A percentile compares a stretch with the other conserved stretches of the same genome.
Conservation (phyloP, 371 early-diverging fungal genomes). For the Mucor plumbeus region DNA sequence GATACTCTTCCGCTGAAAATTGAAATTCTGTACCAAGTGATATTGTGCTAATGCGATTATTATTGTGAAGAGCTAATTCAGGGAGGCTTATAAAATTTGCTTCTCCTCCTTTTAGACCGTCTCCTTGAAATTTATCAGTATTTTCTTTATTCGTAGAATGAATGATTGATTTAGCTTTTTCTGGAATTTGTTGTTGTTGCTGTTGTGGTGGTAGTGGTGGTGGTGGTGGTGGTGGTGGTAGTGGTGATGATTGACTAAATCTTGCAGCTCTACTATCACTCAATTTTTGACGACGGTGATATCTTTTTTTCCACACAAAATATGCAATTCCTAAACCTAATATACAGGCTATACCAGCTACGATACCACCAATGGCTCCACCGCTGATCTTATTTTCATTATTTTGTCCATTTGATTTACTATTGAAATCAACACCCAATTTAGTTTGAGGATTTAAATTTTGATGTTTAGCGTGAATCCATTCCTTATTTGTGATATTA, state of each 20-base stretch:
- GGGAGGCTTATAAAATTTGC: conserved; percentile 10
- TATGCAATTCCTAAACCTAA: conserved; percentile 33
- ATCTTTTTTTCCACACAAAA: conserved; percentile 27
- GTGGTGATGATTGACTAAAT: conserved; percentile 36
- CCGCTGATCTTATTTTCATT: conserved; percentile 23
- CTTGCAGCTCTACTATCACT: conserved; percentile 26
- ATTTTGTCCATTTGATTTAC: background rate
- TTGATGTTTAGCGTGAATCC: conserved; percentile 11
- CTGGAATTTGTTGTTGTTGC: background rate
- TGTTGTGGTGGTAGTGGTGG: too few species aligned
- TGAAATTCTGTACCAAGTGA: conserved; percentile 36
- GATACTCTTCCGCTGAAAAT: conserved; percentile 12
- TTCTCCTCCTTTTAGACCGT: background rate
- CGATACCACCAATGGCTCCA: conserved; percentile 47
- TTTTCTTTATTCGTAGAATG: background rate
- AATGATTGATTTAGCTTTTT: background rate
- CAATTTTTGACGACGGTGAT: background rate
- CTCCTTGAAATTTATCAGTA: background rate
- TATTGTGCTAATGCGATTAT: conserved; percentile 17
- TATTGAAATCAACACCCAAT: background rate
- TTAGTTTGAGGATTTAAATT: background rate
- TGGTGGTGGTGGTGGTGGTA: background rate
- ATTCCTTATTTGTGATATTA: conserved; percentile 14
- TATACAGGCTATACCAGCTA: conserved; percentile 36
- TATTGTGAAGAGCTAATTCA: conserved; percentile 13